Evolutionary conservation across 441 rosid species (phyloP).

Genomic region (Populus hybrid): DNA sequence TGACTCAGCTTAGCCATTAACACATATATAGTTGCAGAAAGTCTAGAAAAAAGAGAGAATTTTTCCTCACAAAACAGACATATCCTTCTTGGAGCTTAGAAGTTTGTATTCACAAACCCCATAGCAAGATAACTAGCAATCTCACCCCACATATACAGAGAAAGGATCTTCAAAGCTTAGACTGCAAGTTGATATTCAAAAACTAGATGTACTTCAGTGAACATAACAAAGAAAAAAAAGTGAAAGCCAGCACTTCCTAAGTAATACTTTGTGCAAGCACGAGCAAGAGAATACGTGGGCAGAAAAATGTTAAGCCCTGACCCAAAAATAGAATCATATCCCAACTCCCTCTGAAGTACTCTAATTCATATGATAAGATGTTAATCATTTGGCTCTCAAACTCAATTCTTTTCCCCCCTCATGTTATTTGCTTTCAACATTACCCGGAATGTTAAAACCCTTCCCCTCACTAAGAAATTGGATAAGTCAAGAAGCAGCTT

Average conservation of each 20-base stretch:
- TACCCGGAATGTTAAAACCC: neutral
- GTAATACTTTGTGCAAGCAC: neutral
- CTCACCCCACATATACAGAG: neutral
- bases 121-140: neutral
- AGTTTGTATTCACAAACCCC: neutral
- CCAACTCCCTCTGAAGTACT: neutral
- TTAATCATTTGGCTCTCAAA: neutral
- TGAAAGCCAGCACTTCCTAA: too few relatives aligned
- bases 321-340: neutral
- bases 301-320: too few relatives aligned
- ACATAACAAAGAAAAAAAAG: too few relatives aligned
- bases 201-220: too few relatives aligned
- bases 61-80: too few relatives aligned
- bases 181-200: neutral
- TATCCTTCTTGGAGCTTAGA: too few relatives aligned
- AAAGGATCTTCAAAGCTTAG: neutral
- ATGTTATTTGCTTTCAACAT: neutral
- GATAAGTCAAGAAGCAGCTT: neutral
- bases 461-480: neutral
- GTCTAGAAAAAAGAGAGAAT: too few relatives aligned
- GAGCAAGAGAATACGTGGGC: neutral
- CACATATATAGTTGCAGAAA: too few relatives aligned
- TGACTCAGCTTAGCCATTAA: too few relatives aligned
- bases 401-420: neutral
- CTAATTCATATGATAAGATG: neutral